Evolutionary conservation across 805 yeast genomes (phyloP), one percentile per base, ranked within the genome.

Genomic region (Wickerhamomyces ciferrii): DNA sequence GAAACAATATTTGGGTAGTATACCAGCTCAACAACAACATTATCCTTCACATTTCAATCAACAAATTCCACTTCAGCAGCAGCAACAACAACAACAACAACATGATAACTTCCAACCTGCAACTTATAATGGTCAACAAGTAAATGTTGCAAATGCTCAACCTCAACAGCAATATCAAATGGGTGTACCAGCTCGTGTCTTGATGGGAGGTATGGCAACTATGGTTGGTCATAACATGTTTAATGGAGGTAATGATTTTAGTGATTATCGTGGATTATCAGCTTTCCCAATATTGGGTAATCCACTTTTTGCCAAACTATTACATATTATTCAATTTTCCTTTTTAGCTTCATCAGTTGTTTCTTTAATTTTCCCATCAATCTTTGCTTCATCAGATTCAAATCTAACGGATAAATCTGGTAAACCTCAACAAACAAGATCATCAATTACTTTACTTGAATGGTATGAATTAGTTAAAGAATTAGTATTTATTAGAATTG

Each of bases 201-300:
- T 75, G 25, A 56, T 75, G 53, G 79, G 78, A n/a, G 79, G 79
- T 29, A 63, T 74, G 64, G 77, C 77, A 39, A 68, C 76, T 1
- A 66, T 74, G 47, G 68, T 70, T 66, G 78, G 76, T 23, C 56
- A 56, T 38, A 53, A 51, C 24, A 43, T 60, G 48, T 58, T 53
- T 36, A 38, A 42, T 17, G 71, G 68, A 5, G 59, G 59, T 14
- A 64, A 63, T 27, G 50, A 41, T 18, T 51, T 27, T 14, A 27
- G 44, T 42, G 78, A 72, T 49, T 72, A 70, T 53, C 67, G 70
- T 49, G 76, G 78, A 1, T 56, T 75, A 52, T 59, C 70, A 24
- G 72, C 76, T 0, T 55, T 74, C 46, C 80, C 80, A 41, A 40
- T 60, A 15, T 31, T 60, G 36, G 56, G 65, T 15, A 54, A 59